Percentiles rank a stretch among this genome's conserved stretches.
These are phyloP conservation scores for Orobanche coerulescens DNA, from an alignment of 257 asterid species.

Conservation along the genomic window DNA sequence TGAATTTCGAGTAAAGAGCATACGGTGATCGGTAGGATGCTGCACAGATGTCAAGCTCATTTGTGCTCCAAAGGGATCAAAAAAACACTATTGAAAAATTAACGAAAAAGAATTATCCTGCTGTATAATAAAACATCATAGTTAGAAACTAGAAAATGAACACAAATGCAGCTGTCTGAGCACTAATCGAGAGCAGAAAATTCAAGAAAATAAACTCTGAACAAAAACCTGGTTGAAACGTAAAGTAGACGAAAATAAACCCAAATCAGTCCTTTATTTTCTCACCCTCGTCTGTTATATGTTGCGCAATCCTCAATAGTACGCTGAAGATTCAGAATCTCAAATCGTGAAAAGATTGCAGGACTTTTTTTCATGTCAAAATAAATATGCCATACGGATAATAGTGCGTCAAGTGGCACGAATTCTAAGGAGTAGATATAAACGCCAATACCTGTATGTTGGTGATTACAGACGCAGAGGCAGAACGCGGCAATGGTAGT, in stretches of 20 bases:
- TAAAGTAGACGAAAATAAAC: not conserved
- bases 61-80: constrained; percentile 23
- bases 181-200: constrained; percentile 3
- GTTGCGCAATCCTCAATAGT: not conserved
- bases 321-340: not conserved
- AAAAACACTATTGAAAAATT: not conserved
- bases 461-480: no score
- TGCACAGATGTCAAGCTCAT: constrained; percentile 34
- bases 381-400: not conserved
- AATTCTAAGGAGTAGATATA: not conserved
- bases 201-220: not conserved
- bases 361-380: not conserved
- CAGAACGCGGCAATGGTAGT: not conserved
- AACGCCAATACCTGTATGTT: constrained; percentile 16
- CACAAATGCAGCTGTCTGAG: not conserved
- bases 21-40: constrained; percentile 32
- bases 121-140: not conserved
- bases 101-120: not conserved
- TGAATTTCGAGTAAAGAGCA: constrained; percentile 14
- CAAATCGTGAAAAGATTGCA: not conserved
- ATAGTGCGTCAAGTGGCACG: not conserved
- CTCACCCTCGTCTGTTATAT: not conserved
- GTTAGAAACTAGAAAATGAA: not conserved
- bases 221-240: not conserved
- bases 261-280: not conserved